Evolutionary conservation across 306 rosid species (phyloP), one percentile per base, ranked within the genome.

Genomic region (peach (Prunus persica)): DNA sequence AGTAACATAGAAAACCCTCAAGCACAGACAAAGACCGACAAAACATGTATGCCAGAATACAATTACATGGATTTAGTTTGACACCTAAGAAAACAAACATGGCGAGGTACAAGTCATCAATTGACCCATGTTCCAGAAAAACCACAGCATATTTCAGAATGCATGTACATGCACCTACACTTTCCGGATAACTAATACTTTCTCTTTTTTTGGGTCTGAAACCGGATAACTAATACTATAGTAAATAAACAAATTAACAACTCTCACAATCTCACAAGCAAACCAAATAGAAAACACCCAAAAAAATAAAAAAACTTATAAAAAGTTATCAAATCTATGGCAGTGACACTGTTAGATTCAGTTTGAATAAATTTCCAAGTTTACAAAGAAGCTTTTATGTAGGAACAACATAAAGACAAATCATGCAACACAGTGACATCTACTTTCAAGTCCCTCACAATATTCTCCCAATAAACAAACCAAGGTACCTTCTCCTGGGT

Each of bases 401-500:
- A 46, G 19, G 63, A 75, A 66, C 32, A 51, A 45, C 46, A 46
- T 19, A 34, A 46, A 73, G 30, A 74, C 6, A 73, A 64, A 58
- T 49, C 56, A 82, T 80, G 38, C 72, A 65, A 79, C 77, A 76
- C 61, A 56, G 83, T 13, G 28, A 79, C 32, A 75, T 72, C 60
- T 74, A 79, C 74, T 81, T 83, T 79, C 75, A 86, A 75, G 18
- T 54, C 73, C 82, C 85, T 78, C 86, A 79, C 90, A 89, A 81
- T 65, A 83, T 78, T 89, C 90, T 84, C 99, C 97, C 76, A 88
- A 88, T 86, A 88, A 88, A 87, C 96, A 89, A 92, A 76, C 98
- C 91, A 89, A 86, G 97, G 89, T 96, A 96, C 99, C 99, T 96
- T 96, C 99, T 92, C 93, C 96, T 77, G 93, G 84, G 87, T 91